Percentiles rank a stretch among this genome's conserved stretches.
These are phyloP conservation scores for Rhizophora apiculata DNA, from an alignment of 345 rosid species.

Conservation along the genomic window DNA sequence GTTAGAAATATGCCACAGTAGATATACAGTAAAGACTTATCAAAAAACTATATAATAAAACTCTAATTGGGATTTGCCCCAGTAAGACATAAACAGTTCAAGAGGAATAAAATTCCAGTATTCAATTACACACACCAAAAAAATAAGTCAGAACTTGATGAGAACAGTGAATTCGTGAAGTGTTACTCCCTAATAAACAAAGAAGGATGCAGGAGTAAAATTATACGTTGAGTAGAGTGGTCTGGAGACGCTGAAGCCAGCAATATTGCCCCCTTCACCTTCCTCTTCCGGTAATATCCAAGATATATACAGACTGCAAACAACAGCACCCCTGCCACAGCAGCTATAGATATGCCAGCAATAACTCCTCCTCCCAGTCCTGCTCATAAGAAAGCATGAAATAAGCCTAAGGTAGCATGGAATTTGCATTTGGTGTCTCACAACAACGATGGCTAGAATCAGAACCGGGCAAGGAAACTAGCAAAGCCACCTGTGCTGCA, in stretches of 20 bases:
- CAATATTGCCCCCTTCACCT: slow-evolving; percentile 34
- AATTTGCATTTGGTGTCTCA: slow-evolving; percentile 15
- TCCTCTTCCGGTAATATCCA: slow-evolving; percentile 51
- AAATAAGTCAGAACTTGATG: background rate
- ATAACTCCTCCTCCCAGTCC: slow-evolving; percentile 60
- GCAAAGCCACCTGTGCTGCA: slow-evolving; percentile 48
- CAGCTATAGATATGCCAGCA: slow-evolving; percentile 61
- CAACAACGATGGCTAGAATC: slow-evolving; percentile 12
- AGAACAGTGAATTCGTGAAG: background rate
- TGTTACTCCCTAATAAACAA: background rate
- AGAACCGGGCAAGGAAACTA: slow-evolving; percentile 21
- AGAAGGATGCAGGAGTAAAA: background rate
- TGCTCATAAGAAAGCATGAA: slow-evolving; percentile 32
- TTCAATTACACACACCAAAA: background rate
- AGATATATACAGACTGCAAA: slow-evolving; percentile 37
- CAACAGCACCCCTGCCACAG: slow-evolving; percentile 36
- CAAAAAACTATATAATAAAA: too few relatives aligned
- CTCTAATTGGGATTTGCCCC: too few relatives aligned
- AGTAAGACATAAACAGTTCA: too few relatives aligned
- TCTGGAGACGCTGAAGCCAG: slow-evolving; percentile 34
- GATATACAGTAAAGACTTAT: too few relatives aligned
- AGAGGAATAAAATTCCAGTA: too few relatives aligned
- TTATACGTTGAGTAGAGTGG: slow-evolving; percentile 33
- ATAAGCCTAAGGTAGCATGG: slow-evolving; percentile 24
- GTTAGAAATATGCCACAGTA: too few relatives aligned